Evolutionary conservation across 352 stramenopile genomes (phyloP).

Genomic region (Globisporangium paroecandrum): DNA sequence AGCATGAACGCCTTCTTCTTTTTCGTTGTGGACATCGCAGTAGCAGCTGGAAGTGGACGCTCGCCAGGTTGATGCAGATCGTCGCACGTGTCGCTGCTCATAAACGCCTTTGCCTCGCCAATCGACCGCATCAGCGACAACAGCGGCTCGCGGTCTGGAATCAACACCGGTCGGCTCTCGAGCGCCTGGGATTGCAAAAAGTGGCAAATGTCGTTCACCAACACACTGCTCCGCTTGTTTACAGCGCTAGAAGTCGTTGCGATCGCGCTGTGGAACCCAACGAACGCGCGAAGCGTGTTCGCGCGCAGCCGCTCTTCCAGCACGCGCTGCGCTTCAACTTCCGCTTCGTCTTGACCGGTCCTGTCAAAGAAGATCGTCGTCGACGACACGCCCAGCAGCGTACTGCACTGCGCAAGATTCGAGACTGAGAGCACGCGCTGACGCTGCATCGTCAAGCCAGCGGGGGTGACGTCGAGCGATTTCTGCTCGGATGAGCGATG

Average conservation of each 20-base stretch:
- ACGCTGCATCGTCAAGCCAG: conserved; percentile 44
- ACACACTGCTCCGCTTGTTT: conserved; percentile 23
- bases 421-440: conserved; percentile 57
- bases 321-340: conserved; percentile 19
- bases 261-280: conserved; percentile 65
- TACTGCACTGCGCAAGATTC: conserved; percentile 51
- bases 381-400: conserved; percentile 31
- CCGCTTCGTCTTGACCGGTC: background rate
- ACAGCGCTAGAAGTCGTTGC: conserved; percentile 28
- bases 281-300: conserved; percentile 66
- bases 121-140: conserved; percentile 37
- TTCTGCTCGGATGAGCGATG: conserved; percentile 7
- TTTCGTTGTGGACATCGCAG: background rate
- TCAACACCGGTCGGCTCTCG: background rate
- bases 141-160: conserved; percentile 52
- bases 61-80: conserved; percentile 48
- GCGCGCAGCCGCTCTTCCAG: conserved; percentile 42
- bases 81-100: conserved; percentile 62
- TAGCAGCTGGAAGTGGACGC: conserved; percentile 27
- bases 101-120: conserved; percentile 45
- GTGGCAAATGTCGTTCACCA: conserved; percentile 37
- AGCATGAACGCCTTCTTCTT: conserved; percentile 33
- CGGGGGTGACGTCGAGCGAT: conserved; percentile 27
- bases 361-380: conserved; percentile 12
- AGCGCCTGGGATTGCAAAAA: conserved; percentile 20